Base-by-base conservation (phyloP, 345 rosid species). In the Nasturtium officinale region DNA sequence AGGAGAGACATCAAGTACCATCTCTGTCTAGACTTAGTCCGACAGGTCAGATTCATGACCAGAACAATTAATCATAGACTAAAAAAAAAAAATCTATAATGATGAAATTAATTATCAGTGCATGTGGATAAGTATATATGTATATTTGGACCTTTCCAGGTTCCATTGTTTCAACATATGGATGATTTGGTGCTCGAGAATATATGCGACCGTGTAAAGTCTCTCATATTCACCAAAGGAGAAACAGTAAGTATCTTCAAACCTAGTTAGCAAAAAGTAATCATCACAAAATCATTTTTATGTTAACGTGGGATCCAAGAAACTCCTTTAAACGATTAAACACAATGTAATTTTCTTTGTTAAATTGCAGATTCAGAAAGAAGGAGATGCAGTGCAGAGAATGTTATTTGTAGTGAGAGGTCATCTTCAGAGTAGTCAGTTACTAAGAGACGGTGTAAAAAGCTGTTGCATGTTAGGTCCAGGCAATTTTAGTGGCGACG, bases 401-500 rank as follows among this genome's bases (percentile, higher is more conserved):
- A 95, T 95, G 99, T 61, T 95, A 9, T 91, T 95, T 29, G 95
- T 95, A n/a, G 99, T 95, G 8, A 78, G 99, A 54, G 97, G 99
- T 6, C 97, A 95, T 82, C 90, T 95, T 43, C 97, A 95, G 15
- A 95, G 99, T 57, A 37, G 99, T 82, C 99, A 95, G 75, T 80
- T 84, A 21, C 87, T 95, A 16, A 82, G 96, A 54, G 92, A 95
- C 38, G 96, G 91, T 2, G 89, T 95, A 16, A 86, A 90, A 46
- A 90, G 97, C 38, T 88, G 90, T 69, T 95, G 99, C 82, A 95
- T 91, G 99, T 74, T 95, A 26, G 97, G 99, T 50, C 99, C 99
- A 0, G 99, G 99, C 7, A 95, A 95, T 77, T 95, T 95, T 80
- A 87, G 96, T 2, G 99, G 99, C 12, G 97, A 95, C 38, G 99